A percentile compares a stretch with the other conserved stretches of the same genome.
Evolutionary conservation across 169 alveolate genomes (phyloP).

Genomic region (Hepatocystis sp.): DNA sequence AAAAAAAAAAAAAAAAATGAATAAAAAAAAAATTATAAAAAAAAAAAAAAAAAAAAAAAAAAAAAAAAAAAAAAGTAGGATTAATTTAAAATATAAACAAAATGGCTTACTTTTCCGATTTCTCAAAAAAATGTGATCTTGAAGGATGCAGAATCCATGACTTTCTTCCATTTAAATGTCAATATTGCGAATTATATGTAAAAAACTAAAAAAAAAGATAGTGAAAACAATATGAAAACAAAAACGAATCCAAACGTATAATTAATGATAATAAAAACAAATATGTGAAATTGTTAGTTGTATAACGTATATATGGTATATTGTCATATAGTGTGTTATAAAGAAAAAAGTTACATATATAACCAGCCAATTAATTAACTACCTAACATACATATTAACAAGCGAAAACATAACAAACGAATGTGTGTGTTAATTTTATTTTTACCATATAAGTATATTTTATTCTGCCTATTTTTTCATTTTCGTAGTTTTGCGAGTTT

Average conservation of each 20-base stretch:
- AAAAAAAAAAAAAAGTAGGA: no score
- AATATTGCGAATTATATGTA: conserved; percentile 57
- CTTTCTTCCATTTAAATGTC: conserved; percentile 70
- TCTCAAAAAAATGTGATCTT: conserved; percentile 35
- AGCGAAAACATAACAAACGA: neutral
- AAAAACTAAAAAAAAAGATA: conserved; percentile 1
- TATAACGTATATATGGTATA: no score
- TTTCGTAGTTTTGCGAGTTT: conserved; percentile 60
- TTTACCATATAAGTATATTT: neutral
- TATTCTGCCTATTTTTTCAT: neutral
- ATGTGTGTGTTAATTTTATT: neutral
- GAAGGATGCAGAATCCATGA: conserved; percentile 71
- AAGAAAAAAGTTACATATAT: no score
- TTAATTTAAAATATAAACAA: conserved; percentile 27
- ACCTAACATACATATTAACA: no score
- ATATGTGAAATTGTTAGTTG: no score
- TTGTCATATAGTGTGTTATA: no score
- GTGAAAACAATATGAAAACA: neutral
- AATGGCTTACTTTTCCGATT: conserved; percentile 70
- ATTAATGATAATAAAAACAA: neutral
- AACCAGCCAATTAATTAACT: no score
- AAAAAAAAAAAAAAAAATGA: no score
- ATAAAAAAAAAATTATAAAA: no score
- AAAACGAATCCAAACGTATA: neutral
- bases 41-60: neutral